A percentile compares a stretch with the other conserved stretches of the same genome.
phyloP scores from a whole-genome alignment of 306 rosid species.

The Gastrolobium villosum region DNA sequence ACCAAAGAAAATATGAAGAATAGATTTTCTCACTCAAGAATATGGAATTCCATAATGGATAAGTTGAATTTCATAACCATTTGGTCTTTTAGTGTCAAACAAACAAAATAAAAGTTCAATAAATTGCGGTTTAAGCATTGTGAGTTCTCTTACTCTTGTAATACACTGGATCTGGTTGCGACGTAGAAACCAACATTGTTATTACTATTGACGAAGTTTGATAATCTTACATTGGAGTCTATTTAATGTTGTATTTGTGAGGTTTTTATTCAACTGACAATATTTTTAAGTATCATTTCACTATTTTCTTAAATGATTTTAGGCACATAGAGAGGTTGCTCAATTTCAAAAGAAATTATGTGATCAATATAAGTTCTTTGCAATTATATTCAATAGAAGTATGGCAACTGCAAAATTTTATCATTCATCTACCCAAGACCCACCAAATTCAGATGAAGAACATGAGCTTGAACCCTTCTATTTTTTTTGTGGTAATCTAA shows the following conservation, averaged over 20 bases:
- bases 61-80: not conserved
- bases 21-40: not conserved
- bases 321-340: not conserved
- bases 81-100: too few species aligned
- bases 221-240: not conserved
- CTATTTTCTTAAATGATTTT: not conserved
- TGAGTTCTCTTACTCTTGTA: not conserved
- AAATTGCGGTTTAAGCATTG: too few species aligned
- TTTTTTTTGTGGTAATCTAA: too few species aligned
- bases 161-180: not conserved
- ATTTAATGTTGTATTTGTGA: too few species aligned
- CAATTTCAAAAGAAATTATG: not conserved
- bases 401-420: not conserved
- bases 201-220: not conserved
- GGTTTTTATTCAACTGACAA: too few species aligned
- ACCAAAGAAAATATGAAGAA: not conserved
- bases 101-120: too few species aligned
- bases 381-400: not conserved
- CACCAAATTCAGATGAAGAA: too few species aligned
- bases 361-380: not conserved
- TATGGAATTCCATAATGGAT: not conserved
- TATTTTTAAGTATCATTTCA: too few species aligned
- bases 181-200: not conserved
- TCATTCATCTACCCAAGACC: too few species aligned
- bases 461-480: too few species aligned